Evolutionary conservation across 805 yeast species (phyloP), one percentile per base, ranked within the genome.

Genomic region (Suhomyces pyralidae): DNA sequence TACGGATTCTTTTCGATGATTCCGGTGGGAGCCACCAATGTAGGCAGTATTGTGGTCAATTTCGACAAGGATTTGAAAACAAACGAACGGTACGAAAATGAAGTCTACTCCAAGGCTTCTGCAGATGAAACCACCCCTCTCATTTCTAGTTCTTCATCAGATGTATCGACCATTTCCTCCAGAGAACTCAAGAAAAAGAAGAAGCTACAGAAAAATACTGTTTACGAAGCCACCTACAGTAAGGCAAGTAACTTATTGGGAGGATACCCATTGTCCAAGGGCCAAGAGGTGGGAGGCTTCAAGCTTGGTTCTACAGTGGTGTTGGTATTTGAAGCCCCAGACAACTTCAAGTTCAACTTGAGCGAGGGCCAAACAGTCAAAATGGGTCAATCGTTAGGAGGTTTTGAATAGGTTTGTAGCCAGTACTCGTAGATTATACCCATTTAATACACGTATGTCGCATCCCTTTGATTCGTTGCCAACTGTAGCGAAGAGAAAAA

Each of bases 21-120:
- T 0, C 97, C 99, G 0, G 99, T 94, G 10, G 99, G 99, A 12
- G 99, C 99, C 22, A 94, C 99, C 2, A 94, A 94, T 71, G 99
- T 94, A 28, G 99, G 99, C 5, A 87, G 96, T 62, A 94, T 94
- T 58, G 85, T 87, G 54, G 80, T 94, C 58, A 90, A 92, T 65
- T 94, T 94, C 63, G 99, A 94, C 70, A 86, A 86, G 71, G 92
- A 89, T 63, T 80, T 94, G 63, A 81, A 86, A 38, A 94, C 99
- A 12, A 94, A 94, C 68, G 85, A 83, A 30, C 78, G 80, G 45
- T 84, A 82, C 59, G 85, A 83, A 66, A 81, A 79, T 56, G 79
- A 73, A 52, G 63, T 66, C 32, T 67, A 69, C 48, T 65, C 62
- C 67, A 61, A 65, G 54, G 54, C 48, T 46, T 40, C 58, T 32